These are phyloP conservation scores for Aspergillus sp. DNA, from an alignment of 2,329 filamentous ascomycete genomes.

Conservation along the genomic window DNA sequence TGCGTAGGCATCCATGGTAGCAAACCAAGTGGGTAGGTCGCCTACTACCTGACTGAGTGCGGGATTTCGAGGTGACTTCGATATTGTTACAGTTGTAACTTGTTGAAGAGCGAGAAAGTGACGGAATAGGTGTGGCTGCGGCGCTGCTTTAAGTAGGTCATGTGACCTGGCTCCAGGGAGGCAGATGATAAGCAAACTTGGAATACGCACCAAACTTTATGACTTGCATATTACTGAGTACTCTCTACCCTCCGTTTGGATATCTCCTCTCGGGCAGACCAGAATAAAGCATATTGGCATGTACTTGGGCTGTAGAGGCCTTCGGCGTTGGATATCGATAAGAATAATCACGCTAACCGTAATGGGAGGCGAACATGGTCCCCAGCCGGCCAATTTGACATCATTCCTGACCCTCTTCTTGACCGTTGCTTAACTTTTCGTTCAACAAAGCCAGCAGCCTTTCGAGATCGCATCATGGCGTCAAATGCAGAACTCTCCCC, in stretches of 20 bases:
- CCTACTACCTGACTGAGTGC: neutral
- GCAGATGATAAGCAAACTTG: neutral
- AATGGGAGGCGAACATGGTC: neutral
- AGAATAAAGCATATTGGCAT: neutral
- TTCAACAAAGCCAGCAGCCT: conserved; percentile 5
- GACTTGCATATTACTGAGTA: too few species aligned
- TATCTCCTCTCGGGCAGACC: neutral
- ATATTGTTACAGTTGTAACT: neutral
- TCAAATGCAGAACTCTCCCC: conserved; percentile 25
- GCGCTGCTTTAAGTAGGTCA: conserved; percentile 18
- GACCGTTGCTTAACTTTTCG: neutral
- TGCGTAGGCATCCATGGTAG: conserved; percentile 55
- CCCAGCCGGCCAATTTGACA: neutral
- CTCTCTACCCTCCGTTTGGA: neutral
- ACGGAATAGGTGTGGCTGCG: conserved; percentile 11
- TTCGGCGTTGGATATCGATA: neutral
- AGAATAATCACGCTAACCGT: neutral
- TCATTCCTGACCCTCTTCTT: neutral
- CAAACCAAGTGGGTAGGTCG: neutral
- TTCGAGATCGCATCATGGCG: conserved; percentile 27
- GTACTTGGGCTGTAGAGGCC: neutral
- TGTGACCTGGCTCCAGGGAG: conserved; percentile 10
- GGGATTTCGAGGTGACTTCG: neutral
- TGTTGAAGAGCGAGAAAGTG: neutral
- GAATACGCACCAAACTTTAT: neutral